Evolutionary conservation across 2,329 filamentous ascomycete species (phyloP).

Genomic region (Penicillium digitatum): DNA sequence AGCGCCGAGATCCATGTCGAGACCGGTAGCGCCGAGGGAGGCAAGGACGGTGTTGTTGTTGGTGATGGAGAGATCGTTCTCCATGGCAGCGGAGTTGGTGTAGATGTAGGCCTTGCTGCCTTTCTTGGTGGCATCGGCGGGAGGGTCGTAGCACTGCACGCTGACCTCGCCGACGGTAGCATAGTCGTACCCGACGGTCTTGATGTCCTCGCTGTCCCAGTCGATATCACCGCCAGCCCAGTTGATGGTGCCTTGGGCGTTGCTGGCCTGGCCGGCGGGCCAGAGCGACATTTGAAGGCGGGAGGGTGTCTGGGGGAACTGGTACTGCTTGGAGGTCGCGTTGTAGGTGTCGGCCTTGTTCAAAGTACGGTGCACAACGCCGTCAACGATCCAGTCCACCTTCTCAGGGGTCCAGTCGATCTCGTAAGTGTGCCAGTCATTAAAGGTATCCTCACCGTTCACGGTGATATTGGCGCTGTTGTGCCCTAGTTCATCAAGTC

Average conservation of each 20-base stretch:
- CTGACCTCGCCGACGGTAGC: slow-evolving; percentile 70
- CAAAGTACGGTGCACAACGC: slow-evolving; percentile 68
- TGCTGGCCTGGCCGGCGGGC: slow-evolving; percentile 78
- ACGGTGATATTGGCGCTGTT: slow-evolving; percentile 62
- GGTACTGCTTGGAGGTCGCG: slow-evolving; percentile 70
- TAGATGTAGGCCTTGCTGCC: slow-evolving; percentile 70
- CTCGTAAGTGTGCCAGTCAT: slow-evolving; percentile 82
- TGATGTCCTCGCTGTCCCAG: slow-evolving; percentile 78
- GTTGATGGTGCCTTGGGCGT: slow-evolving; percentile 76
- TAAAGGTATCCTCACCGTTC: slow-evolving; percentile 61
- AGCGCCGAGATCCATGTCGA: slow-evolving; percentile 55
- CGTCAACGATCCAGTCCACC: slow-evolving; percentile 85
- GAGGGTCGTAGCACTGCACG: slow-evolving; percentile 85
- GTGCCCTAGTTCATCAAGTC: slow-evolving; percentile 14
- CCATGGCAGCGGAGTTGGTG: slow-evolving; percentile 61
- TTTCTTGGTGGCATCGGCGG: slow-evolving; percentile 60
- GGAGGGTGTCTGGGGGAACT: slow-evolving; percentile 85
- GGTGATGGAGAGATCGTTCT: slow-evolving; percentile 72
- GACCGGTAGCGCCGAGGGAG: slow-evolving; percentile 75
- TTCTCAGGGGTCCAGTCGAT: slow-evolving; percentile 86
- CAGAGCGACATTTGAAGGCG: slow-evolving; percentile 92
- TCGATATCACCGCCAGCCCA: slow-evolving; percentile 91
- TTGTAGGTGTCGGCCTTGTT: slow-evolving; percentile 83
- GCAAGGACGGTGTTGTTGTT: slow-evolving; percentile 71
- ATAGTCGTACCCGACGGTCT: slow-evolving; percentile 83